A percentile compares a stretch with the other conserved stretches of the same genome.
These are phyloP conservation scores for Waltiozyma sp. DNA, from an alignment of 1,139 yeast genomes.

Conservation along the genomic window DNA sequence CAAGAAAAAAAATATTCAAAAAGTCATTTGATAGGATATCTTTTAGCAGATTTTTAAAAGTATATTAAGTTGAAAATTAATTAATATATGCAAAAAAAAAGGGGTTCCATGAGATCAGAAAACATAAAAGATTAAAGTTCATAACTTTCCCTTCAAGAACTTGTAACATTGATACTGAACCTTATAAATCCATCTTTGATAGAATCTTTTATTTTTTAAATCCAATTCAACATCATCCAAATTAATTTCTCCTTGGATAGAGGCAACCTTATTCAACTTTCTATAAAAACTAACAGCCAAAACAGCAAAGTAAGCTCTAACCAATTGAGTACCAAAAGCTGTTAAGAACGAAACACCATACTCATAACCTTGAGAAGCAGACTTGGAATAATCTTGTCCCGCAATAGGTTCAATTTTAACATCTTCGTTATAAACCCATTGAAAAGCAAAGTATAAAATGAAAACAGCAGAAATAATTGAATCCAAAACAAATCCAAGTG, in stretches of 20 bases:
- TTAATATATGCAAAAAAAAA: too few species aligned
- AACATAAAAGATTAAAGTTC: neutral
- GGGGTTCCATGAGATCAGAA: too few species aligned
- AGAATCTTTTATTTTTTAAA: conserved; percentile 21
- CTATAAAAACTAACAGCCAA: conserved; percentile 52
- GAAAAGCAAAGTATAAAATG: conserved; percentile 60
- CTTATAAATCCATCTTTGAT: conserved; percentile 21
- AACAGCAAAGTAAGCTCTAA: conserved; percentile 57
- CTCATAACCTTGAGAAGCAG: conserved; percentile 65
- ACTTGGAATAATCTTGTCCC: conserved; percentile 22
- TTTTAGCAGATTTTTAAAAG: too few species aligned
- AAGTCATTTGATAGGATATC: too few species aligned
- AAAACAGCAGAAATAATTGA: conserved; percentile 56
- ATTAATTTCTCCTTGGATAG: conserved; percentile 20
- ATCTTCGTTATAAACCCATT: conserved; percentile 54
- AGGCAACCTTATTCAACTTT: conserved; percentile 24
- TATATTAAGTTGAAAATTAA: too few species aligned
- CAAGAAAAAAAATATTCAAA: too few species aligned
- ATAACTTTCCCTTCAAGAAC: conserved; percentile 6
- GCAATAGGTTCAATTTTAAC: conserved; percentile 12
- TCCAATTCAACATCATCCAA: conserved; percentile 24
- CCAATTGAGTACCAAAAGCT: conserved; percentile 39
- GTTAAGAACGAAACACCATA: conserved; percentile 52
- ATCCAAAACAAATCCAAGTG: conserved; percentile 55
- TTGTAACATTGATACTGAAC: conserved; percentile 17